These are phyloP conservation scores for Geosmithia morbida DNA, from an alignment of 2,329 filamentous ascomycete genomes.

Conservation along the genomic window DNA sequence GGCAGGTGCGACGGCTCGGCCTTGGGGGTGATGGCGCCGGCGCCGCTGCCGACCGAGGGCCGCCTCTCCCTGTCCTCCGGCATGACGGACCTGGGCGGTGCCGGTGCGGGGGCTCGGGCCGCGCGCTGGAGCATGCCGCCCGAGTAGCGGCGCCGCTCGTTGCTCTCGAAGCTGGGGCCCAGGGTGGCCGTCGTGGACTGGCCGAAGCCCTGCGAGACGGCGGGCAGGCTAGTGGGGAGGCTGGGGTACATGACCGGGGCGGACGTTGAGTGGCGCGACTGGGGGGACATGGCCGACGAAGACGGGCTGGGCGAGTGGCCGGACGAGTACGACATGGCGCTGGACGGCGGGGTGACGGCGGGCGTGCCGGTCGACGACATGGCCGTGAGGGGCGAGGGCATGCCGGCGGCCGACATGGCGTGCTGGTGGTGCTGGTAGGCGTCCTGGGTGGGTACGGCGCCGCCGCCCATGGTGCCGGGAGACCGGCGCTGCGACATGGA, in stretches of 20 bases:
- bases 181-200: conserved; percentile 58
- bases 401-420: conserved; percentile 30
- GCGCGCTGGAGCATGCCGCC: conserved; percentile 53
- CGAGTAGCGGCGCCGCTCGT: conserved; percentile 50
- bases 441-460: conserved; percentile 11
- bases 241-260: conserved; percentile 58
- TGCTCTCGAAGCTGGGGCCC: conserved; percentile 49
- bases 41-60: conserved; percentile 16
- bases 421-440: conserved; percentile 20
- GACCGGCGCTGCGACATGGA: conserved; percentile 24
- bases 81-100: conserved; percentile 1
- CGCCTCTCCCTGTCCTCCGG: conserved; percentile 1
- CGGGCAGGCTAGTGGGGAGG: conserved; percentile 37
- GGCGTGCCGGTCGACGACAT: conserved; percentile 55
- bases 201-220: conserved; percentile 55
- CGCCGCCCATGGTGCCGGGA: conserved; percentile 14
- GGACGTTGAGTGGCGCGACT: conserved; percentile 41
- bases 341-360: conserved; percentile 62
- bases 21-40: conserved; percentile 28
- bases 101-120: conserved; percentile 5
- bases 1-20: conserved; percentile 16
- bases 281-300: conserved; percentile 55
- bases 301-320: conserved; percentile 62
- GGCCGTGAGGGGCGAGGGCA: conserved; percentile 45
- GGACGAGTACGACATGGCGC: conserved; percentile 62